Base-by-base conservation (phyloP, 2,329 filamentous ascomycete species). In the Scortechinia acanthostroma region DNA sequence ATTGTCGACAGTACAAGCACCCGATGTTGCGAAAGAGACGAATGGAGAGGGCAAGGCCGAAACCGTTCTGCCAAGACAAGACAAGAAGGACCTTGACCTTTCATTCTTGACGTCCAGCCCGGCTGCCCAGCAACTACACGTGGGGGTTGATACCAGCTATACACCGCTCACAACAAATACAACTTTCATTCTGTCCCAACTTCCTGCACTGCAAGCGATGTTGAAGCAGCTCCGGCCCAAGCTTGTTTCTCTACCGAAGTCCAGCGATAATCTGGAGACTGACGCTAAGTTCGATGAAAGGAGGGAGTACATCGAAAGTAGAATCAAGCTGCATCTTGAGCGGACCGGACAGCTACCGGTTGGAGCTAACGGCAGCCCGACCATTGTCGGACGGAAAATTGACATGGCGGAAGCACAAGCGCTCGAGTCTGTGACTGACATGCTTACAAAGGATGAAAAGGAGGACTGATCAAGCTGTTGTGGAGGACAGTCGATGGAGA, bases 261-360 rank as follows among this genome's bases (percentile, higher is more conserved):
- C 58, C 3, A 48, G 48, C 3, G 49, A 55, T 6, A 47, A 53
- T n/a, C 57, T 55, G 40, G 60, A 65, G 43, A 50, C 53, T 46
- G 60, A 70, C 48, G 52, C 60, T 13, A 64, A 61, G 28, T 65
- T 63, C 14, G 67, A 69, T 22, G 71, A 78, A 53, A 61, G 79
- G 50, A 70, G 69, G 43, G 61, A 69, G 23, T 83, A 83, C 53
- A 73, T 83, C 33, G 77, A 82, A 50, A 68, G 68, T 46, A 70
- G 78, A 52, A 74, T 72, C 43, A 61, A 64, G 52, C 57, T 75
- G 25, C 71, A 78, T 45, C 54, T 82, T 22, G 72, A 79, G 54
- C 59, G 66, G 20, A 56, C 61, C 35, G 66, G 65, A 4, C 62
- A 65, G 46, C 48, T 66, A 43, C 54, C 56, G 2, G 54, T 60